A percentile compares a stretch with the other conserved stretches of the same genome.
These are phyloP conservation scores for Scedosporium minutisporum DNA, from an alignment of 2,329 filamentous ascomycete species.

Conservation along the genomic window DNA sequence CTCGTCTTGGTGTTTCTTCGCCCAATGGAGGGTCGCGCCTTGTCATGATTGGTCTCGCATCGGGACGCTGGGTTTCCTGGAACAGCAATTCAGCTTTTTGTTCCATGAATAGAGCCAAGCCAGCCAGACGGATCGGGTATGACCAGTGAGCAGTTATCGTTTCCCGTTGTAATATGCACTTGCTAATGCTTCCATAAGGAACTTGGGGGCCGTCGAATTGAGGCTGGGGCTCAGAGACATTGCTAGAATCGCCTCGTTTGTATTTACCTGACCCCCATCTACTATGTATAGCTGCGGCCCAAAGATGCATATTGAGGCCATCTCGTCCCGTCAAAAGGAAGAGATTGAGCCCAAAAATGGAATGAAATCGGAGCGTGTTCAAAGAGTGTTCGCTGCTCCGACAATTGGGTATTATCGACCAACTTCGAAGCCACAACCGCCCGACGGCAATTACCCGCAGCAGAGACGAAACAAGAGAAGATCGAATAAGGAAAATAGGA, in stretches of 20 bases:
- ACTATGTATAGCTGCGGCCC: too few relatives aligned
- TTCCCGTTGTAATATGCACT: too few relatives aligned
- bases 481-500: background rate
- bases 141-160: too few relatives aligned
- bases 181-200: background rate
- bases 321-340: too few relatives aligned
- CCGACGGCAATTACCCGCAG: background rate
- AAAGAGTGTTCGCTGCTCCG: too few relatives aligned
- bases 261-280: too few relatives aligned
- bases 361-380: too few relatives aligned
- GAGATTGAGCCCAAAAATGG: too few relatives aligned
- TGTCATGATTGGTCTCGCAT: background rate
- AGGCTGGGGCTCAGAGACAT: background rate
- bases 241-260: background rate
- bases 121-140: background rate
- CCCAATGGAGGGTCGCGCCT: background rate
- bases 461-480: background rate
- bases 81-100: background rate
- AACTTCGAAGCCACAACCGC: too few relatives aligned
- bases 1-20: background rate
- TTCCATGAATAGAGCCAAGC: background rate
- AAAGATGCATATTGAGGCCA: too few relatives aligned
- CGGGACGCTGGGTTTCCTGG: background rate
- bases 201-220: background rate
- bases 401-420: too few relatives aligned